A percentile compares a stretch with the other conserved stretches of the same genome.
phyloP scores from a whole-genome alignment of 805 yeast genomes.

The Kazachstania africana region DNA sequence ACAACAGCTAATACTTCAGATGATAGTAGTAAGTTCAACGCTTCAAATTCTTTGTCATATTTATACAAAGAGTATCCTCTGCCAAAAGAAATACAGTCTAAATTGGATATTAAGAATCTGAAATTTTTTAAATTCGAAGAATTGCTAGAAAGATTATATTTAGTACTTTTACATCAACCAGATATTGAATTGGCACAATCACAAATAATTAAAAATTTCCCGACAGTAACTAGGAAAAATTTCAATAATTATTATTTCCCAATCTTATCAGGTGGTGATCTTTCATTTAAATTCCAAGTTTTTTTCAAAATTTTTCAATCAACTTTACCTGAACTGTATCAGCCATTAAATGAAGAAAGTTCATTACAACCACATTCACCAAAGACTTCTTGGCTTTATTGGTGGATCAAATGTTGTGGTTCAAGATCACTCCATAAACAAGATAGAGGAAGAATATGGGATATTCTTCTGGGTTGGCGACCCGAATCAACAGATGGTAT shows the following conservation, averaged over 20 bases:
- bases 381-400: slow-evolving; percentile 76
- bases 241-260: slow-evolving; percentile 19
- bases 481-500: slow-evolving; percentile 27
- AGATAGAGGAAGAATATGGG: slow-evolving; percentile 89
- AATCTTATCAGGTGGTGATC: slow-evolving; percentile 25
- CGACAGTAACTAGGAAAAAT: slow-evolving; percentile 4
- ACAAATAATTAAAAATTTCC: slow-evolving; percentile 4
- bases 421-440: slow-evolving; percentile 70
- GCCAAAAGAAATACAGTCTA: slow-evolving; percentile 12
- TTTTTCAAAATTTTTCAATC: slow-evolving; percentile 50
- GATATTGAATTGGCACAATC: slow-evolving; percentile 27
- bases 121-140: slow-evolving; percentile 46
- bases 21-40: neutral
- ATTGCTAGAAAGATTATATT: slow-evolving; percentile 60
- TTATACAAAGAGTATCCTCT: slow-evolving; percentile 23
- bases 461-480: slow-evolving; percentile 70
- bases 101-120: slow-evolving; percentile 7
- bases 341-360: slow-evolving; percentile 71
- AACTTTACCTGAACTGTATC: slow-evolving; percentile 64
- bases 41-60: slow-evolving; percentile 2
- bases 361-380: slow-evolving; percentile 43
- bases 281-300: slow-evolving; percentile 26
- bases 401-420: slow-evolving; percentile 93
- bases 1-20: neutral
- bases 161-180: slow-evolving; percentile 68